Evolutionary conservation across 2,329 filamentous ascomycete genomes (phyloP), one percentile per base, ranked within the genome.

Genomic region (Alternaria postmessia): DNA sequence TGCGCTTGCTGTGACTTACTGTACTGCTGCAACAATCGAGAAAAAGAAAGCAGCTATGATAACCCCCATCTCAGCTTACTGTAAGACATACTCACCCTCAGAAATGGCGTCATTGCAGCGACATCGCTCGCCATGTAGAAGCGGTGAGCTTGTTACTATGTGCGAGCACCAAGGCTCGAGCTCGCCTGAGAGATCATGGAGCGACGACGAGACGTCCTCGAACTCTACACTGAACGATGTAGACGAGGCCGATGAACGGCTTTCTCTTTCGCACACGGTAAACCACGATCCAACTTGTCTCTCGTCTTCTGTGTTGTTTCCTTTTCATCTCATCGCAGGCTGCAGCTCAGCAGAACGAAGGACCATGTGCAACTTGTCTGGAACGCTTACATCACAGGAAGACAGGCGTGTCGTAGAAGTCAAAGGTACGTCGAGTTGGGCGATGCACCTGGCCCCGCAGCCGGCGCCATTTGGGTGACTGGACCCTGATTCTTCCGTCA

Each of bases 291-390:
- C 57, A 20, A 30, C 36, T 42, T 7, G 44, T 22, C 38, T 52
- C 46, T 22, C 54, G 9, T 42, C 30, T 38, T 38, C 20, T 49
- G 46, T 22, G 16, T 24, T 69, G 51, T 70, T 72, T 54, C 66
- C 67, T 2, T 56, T 71, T 41, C 69, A 74, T 61, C 69, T 73
- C 43, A 51, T 72, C 26, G 68, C 70, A 12, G 75, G 64, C 43
- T 78, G 76, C 62, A 73, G 66, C 59, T 57, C 66, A 12, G 63
- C 64, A 41, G 68, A 59, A 9, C 59, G 75, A 64, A n/a, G 4
- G 38, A 34, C 34, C 51, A 78, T 78, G 75, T 74, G 68, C 57
- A 71, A 69, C 48, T 70, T 64, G 51, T 68, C 73, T 36, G 62
- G 59, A n/a, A 67, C 72, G 28, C 64, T 76, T 20, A 72, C 73